Conservation (phyloP, 176 grass and related monocot species). For the Triticum urartu region DNA sequence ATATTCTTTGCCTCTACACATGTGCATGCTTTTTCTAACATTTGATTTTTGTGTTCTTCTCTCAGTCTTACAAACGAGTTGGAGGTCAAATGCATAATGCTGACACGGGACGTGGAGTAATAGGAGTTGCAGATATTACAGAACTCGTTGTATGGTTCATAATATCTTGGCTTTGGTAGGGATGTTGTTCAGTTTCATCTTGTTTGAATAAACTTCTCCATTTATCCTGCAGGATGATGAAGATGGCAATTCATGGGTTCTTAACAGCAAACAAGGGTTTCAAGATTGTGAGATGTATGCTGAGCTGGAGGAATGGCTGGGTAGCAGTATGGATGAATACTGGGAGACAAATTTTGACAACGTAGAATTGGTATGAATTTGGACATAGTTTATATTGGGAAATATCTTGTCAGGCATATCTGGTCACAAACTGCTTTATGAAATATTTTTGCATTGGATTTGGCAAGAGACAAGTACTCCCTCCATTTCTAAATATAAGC, state of each 20-base stretch:
- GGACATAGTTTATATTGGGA: background rate
- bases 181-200: constrained; percentile 11
- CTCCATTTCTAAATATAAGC: too few relatives aligned
- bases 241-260: constrained; percentile 69
- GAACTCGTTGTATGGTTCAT: constrained; percentile 58
- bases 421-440: constrained; percentile 9
- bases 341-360: constrained; percentile 69
- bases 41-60: constrained; percentile 23
- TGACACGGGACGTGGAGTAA: constrained; percentile 65
- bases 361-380: constrained; percentile 61
- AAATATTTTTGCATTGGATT: background rate
- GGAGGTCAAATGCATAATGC: constrained; percentile 62
- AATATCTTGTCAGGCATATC: constrained; percentile 19
- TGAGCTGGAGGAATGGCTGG: constrained; percentile 79
- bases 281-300: constrained; percentile 88
- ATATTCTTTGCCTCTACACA: constrained; percentile 14
- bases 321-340: constrained; percentile 59
- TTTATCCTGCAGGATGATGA: constrained; percentile 66
- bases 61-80: constrained; percentile 88
- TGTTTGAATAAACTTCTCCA: constrained; percentile 18
- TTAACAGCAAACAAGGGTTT: constrained; percentile 92
- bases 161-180: constrained; percentile 7
- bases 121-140: constrained; percentile 82
- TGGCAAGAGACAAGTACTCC: background rate
- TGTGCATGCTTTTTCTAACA: constrained; percentile 10